Evolutionary conservation across 2,329 filamentous ascomycete genomes (phyloP), one percentile per base, ranked within the genome.

Genomic region (Dactylellina haptotyla): DNA sequence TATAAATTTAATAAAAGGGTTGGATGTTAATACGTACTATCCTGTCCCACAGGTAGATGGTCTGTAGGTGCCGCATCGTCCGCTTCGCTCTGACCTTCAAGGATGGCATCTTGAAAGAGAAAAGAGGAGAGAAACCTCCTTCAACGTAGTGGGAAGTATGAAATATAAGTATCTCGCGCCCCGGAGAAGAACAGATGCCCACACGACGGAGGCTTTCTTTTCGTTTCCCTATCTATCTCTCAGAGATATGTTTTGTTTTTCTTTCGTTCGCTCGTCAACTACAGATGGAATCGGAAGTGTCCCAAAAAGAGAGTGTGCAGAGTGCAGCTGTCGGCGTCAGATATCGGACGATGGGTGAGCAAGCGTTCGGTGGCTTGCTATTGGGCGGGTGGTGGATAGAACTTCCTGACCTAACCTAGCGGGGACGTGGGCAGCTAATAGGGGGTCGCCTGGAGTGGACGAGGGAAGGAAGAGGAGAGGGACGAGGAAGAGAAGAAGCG

Each of bases 41-140:
- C 69, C 69, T 73, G 69, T 73, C 69, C 69, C 61, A 73, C 61
- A 73, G 69, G 69, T 73, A 73, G 41, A 65, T 54, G n/a, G 61
- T 41, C 61, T 73, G 69, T 56, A 73, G 56, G 69, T 73, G 69
- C 69, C 69, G 61, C 69, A 73, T 73, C 61, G 48, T 73, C 39
- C 69, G 43, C 61, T 56, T 73, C 30, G 61, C 69, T 62, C 54
- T 61, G n/a, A 73, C 39, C 46, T 34, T 37, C 26, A 66, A 50
- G 26, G 58, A 66, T 39, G 69, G 53, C 69, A 66, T 73, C 69
- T 26, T 56, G 48, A 66, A 57, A 66, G 39, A 34, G 25, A 45
- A 34, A 64, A 32, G 30, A 46, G 41, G 30, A 32, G 56, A 45
- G 18, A 66, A 50, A 34, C 14, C 66, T 43, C 57, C 39, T 64